Base-by-base conservation (phyloP, 768 basidiomycete genomes). In the Pholiota molesta region DNA sequence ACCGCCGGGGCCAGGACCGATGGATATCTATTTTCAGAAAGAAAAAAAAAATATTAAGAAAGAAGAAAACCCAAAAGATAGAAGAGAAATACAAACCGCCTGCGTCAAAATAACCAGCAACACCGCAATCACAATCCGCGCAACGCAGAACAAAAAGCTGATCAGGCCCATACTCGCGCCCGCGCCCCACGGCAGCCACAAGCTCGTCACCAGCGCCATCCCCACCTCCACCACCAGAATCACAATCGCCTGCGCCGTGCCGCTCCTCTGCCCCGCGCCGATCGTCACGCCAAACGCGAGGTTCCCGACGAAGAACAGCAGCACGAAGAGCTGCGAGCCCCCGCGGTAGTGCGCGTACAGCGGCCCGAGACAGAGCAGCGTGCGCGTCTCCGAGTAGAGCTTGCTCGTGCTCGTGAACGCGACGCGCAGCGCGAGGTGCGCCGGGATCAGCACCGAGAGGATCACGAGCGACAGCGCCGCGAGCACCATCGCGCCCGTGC, bases 161-260 rank as follows among this genome's bases (percentile, higher is more conserved):
- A 97, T 89, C 37, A 95, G 81, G 14, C 96, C 97, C 97, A 99
- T 99, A 63, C 94, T 92, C 1, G 97, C 95, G 1, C 97, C 95
- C 57, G 91, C 91, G 31, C 94, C 94, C 97, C 97, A 99, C 17
- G 96, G 96, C 62, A 97, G 83, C 94, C 94, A 97, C 33, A 97
- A 80, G 63, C 92, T 95, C 33, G 96, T 97, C 28, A 92, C 86
- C 61, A 99, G 78, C 5, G 95, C 93, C 47, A 91, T 88, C 21
- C 82, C 81, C 16, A 99, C 90, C 73, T 99, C 97, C 19, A 94
- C 85, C 31, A 97, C 83, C 28, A 99, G 81, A 65, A 99, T 88
- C 57, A 98, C 82, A 65, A 97, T 88, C 3, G 95, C 91, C 72
- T 99, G 97, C 3, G 92, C 88, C 0, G 94, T 96, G 3, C 96